Base-by-base conservation (phyloP, 805 yeast species). In the Starmerella ratchasimensis region DNA sequence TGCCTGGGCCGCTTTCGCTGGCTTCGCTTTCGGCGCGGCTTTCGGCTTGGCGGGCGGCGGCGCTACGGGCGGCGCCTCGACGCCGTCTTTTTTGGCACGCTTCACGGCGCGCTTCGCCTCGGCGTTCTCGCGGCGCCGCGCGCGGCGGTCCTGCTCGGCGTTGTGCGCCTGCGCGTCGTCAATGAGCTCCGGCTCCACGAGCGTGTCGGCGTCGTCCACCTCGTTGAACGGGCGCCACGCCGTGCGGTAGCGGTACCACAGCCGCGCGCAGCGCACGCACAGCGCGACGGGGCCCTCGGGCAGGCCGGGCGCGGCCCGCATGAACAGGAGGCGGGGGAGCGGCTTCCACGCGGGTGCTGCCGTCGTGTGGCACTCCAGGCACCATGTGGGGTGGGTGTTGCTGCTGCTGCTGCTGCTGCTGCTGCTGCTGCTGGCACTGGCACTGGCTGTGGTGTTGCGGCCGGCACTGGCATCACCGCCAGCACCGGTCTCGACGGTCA, bases 191-290 rank as follows among this genome's bases (percentile, higher is more conserved):
- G 67, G 63, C 46, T 86, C 96, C 1, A 79, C 56, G 13, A 8
- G 7, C 23, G 22, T 8, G 15, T 29, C 32, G 15, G 14, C 16
- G n/a, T 22, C 4, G 39, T n/a, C 13, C 0, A 81, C 74, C 37
- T 76, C 83, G 18, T 59, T 48, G 0, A 94, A 94, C 24, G 72
- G 74, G 46, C 76, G 82, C 97, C 97, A 90, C 8, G 64, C 65
- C 0, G 81, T 75, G 0, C 84, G 95, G 56, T 88, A 88, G 28
- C 93, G 62, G 55, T 94, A 68, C 97, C 97, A 88, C 21, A 90
- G 53, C 41, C 80, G 67, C 0, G 95, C 94, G 62, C 98, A 88
- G 37, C 97, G 64, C 21, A 68, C 59, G 56, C 98, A 88, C 11
- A 88, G 60, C 0, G 84, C 95, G 13, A 64, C 57, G 2, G 73